These are phyloP conservation scores for Tranzscheliella williamsii DNA, from an alignment of 1,284 basidiomycete genomes.

Conservation along the genomic window DNA sequence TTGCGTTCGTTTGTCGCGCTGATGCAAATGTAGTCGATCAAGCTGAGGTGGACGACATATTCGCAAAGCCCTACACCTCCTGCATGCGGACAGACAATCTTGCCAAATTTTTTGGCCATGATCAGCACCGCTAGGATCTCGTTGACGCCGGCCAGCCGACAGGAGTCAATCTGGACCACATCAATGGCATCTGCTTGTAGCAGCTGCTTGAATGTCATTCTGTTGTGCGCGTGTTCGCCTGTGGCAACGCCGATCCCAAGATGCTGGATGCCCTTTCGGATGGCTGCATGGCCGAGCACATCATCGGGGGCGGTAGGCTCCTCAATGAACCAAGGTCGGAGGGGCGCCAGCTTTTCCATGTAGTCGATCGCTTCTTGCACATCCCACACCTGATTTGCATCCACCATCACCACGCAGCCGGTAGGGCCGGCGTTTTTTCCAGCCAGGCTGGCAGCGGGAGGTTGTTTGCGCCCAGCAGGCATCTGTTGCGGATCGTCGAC, in stretches of 20 bases:
- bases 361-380: conserved; percentile 90
- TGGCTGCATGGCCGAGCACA: conserved; percentile 70
- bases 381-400: conserved; percentile 97
- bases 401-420: conserved; percentile 91
- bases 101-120: conserved; percentile 80
- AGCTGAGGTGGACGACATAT: conserved; percentile 75
- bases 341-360: conserved; percentile 75
- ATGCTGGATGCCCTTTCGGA: conserved; percentile 77
- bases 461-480: conserved; percentile 24
- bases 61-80: conserved; percentile 94
- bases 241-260: conserved; percentile 90
- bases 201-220: conserved; percentile 94
- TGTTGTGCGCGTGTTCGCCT: conserved; percentile 91
- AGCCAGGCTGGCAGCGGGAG: conserved; percentile 15
- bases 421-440: conserved; percentile 92
- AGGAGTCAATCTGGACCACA: conserved; percentile 94
- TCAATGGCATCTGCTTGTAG: conserved; percentile 90
- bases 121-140: conserved; percentile 90
- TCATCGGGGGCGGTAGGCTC: conserved; percentile 41
- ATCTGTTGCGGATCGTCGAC: conserved; percentile 69
- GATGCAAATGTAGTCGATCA: conserved; percentile 83
- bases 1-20: conserved; percentile 91
- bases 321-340: conserved; percentile 86
- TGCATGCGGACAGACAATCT: conserved; percentile 80
- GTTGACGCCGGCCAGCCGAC: conserved; percentile 86